Conservation (phyloP, 1,284 basidiomycete genomes). For the Rhizoctonia solani region DNA sequence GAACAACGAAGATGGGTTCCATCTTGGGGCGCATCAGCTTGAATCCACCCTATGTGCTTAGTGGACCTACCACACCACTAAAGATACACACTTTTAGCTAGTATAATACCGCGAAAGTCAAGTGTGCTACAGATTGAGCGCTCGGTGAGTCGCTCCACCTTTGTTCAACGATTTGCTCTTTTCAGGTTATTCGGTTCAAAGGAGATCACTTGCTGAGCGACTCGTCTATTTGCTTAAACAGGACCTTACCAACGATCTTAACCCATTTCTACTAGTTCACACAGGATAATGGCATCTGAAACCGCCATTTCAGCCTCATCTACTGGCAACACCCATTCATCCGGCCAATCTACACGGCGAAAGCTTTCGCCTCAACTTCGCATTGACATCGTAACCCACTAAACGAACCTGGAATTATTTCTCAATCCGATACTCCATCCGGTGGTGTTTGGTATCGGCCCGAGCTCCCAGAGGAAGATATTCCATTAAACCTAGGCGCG, state of each 20-base stretch:
- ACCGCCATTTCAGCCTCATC: neutral
- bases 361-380: slow-evolving; percentile 13
- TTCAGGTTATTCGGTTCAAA: neutral
- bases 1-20: slow-evolving; percentile 21
- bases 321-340: neutral
- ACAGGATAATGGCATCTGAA: neutral
- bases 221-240: neutral
- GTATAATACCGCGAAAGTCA: neutral
- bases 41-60: neutral
- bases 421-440: neutral
- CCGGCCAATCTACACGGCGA: neutral
- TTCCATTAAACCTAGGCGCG: slow-evolving; percentile 16
- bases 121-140: neutral
- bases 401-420: neutral
- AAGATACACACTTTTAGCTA: neutral
- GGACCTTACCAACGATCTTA: neutral
- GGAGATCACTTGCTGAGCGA: neutral
- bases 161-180: neutral
- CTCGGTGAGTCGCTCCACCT: neutral
- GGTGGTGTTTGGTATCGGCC: slow-evolving; percentile 11
- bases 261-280: neutral
- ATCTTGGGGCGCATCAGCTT: slow-evolving; percentile 25
- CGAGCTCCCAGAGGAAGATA: slow-evolving; percentile 14
- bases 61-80: neutral
- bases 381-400: slow-evolving; percentile 10